These are phyloP conservation scores for Boletus pseudo-olivaceus DNA, from an alignment of 768 basidiomycete genomes.

Conservation along the genomic window DNA sequence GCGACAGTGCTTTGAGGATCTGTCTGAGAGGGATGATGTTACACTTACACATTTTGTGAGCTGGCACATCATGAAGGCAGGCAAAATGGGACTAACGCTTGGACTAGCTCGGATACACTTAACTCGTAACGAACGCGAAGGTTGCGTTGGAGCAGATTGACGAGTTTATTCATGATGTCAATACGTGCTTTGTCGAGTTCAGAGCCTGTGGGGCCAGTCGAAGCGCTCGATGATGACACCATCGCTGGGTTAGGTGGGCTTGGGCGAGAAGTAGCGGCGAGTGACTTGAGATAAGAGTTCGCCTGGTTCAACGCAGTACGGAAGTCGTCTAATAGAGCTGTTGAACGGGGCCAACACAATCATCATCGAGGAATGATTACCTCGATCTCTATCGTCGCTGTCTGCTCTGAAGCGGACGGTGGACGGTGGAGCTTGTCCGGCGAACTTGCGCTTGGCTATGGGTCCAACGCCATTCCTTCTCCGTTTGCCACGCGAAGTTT, in stretches of 20 bases:
- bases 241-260: slow-evolving; percentile 33
- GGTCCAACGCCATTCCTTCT: slow-evolving; percentile 28
- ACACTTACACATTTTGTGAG: slow-evolving; percentile 47
- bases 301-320: slow-evolving; percentile 69
- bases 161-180: slow-evolving; percentile 62
- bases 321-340: slow-evolving; percentile 56
- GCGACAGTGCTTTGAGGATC: slow-evolving; percentile 65
- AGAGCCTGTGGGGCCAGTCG: slow-evolving; percentile 29
- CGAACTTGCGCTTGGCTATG: slow-evolving; percentile 30
- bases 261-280: slow-evolving; percentile 45
- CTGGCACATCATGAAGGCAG: slow-evolving; percentile 1
- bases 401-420: slow-evolving; percentile 30
- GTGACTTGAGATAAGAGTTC: slow-evolving; percentile 50
- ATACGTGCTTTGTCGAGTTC: slow-evolving; percentile 56
- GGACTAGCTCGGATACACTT: slow-evolving; percentile 63
- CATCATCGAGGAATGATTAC: slow-evolving; percentile 13
- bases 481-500: slow-evolving; percentile 29
- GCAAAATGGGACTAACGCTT: slow-evolving; percentile 52
- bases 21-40: slow-evolving; percentile 76
- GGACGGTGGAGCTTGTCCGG: slow-evolving; percentile 31
- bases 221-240: slow-evolving; percentile 37
- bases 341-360: slow-evolving; percentile 3
- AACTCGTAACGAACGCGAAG: slow-evolving; percentile 76
- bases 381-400: slow-evolving; percentile 35
- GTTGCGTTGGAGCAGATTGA: slow-evolving; percentile 62